Conservation (phyloP, 2,329 filamentous ascomycete species). For the Cordyceps tenuipes region DNA sequence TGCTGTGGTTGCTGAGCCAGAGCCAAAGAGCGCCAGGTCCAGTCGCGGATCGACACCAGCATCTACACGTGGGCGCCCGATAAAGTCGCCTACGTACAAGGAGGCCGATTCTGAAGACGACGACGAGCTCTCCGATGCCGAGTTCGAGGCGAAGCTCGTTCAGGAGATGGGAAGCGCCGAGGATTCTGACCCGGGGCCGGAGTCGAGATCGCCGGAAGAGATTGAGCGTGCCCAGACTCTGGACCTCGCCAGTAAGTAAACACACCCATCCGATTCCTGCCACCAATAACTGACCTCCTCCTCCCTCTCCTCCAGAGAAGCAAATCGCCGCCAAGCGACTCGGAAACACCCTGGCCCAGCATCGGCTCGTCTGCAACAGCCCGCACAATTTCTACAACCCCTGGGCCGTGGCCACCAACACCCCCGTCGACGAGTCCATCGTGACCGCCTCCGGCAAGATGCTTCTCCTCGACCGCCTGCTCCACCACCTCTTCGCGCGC, state of each 20-base stretch:
- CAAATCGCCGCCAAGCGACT: slow-evolving; percentile 88
- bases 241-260: slow-evolving; percentile 61
- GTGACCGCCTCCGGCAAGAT: slow-evolving; percentile 91
- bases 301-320: slow-evolving; percentile 43
- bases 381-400: slow-evolving; percentile 97
- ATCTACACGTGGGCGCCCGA: slow-evolving; percentile 42
- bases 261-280: background rate
- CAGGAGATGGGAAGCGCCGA: slow-evolving; percentile 45
- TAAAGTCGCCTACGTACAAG: slow-evolving; percentile 40
- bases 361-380: slow-evolving; percentile 84
- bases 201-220: slow-evolving; percentile 45
- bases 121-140: slow-evolving; percentile 64
- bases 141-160: slow-evolving; percentile 73
- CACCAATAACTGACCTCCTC: slow-evolving; percentile 19
- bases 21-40: slow-evolving; percentile 63
- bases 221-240: slow-evolving; percentile 58
- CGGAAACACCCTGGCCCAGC: slow-evolving; percentile 86
- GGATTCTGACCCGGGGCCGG: slow-evolving; percentile 24
- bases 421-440: slow-evolving; percentile 66
- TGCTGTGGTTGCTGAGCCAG: slow-evolving; percentile 24
- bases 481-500: slow-evolving; percentile 63
- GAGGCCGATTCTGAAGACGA: slow-evolving; percentile 52
- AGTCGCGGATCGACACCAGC: slow-evolving; percentile 68
- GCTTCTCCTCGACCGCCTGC: slow-evolving; percentile 80
- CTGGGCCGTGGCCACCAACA: slow-evolving; percentile 54